phyloP scores from a whole-genome alignment of 257 asterid species.

The Capsicum baccatum region DNA sequence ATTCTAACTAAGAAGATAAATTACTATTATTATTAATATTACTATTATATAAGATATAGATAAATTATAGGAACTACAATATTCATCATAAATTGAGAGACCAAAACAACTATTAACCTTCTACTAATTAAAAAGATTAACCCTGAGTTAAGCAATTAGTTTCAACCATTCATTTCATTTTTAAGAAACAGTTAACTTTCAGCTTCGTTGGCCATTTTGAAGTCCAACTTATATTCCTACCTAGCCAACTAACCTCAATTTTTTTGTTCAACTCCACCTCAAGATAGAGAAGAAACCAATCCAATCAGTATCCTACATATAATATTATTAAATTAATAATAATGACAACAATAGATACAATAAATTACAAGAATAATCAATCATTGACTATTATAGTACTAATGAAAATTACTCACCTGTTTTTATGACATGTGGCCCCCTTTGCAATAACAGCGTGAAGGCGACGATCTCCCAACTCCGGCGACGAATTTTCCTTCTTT shows the following conservation, averaged over 20 bases:
- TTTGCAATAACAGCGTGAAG: neutral
- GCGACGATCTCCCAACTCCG: neutral
- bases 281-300: neutral
- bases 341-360: neutral
- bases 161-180: neutral
- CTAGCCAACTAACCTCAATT: neutral
- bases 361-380: neutral
- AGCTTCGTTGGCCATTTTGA: neutral
- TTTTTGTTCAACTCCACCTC: neutral
- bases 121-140: neutral
- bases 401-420: neutral
- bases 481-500: too few species aligned
- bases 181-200: neutral
- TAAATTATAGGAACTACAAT: too few species aligned
- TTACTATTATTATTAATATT: too few species aligned
- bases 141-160: conserved; percentile 3
- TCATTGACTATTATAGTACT: neutral
- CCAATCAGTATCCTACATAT: neutral
- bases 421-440: conserved; percentile 13
- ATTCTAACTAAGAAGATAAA: too few species aligned
- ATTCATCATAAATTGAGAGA: too few species aligned
- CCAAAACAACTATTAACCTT: too few species aligned
- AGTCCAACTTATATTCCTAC: conserved; percentile 3
- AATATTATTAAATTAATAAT: neutral
- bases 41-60: too few species aligned